These are phyloP conservation scores for Lepidopterella palustris DNA, from an alignment of 495 filamentous ascomycete genomes.

Conservation along the genomic window DNA sequence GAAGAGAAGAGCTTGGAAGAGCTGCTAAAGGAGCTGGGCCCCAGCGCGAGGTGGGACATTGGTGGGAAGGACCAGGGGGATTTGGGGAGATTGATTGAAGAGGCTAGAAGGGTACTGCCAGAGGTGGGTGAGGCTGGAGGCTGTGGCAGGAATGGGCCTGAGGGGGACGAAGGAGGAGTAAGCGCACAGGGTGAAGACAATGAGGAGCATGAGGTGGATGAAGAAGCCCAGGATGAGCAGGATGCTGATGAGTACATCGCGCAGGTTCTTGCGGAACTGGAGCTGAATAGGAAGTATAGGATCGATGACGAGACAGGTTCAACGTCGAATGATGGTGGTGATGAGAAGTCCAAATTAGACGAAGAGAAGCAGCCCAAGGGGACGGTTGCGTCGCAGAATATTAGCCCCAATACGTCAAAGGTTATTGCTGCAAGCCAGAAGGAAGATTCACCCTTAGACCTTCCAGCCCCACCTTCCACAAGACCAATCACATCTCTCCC, in stretches of 20 bases:
- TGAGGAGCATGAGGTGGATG: conserved; percentile 8
- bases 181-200: conserved; percentile 2
- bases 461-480: conserved; percentile 31
- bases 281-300: conserved; percentile 16
- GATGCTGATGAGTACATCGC: conserved; percentile 34
- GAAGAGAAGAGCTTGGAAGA: conserved; percentile 36
- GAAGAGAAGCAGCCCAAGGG: too few relatives aligned
- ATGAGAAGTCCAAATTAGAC: too few relatives aligned
- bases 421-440: not conserved
- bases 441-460: not conserved
- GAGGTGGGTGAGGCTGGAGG: not conserved
- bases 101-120: conserved; percentile 28
- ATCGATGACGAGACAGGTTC: not conserved
- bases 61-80: conserved; percentile 28
- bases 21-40: conserved; percentile 38
- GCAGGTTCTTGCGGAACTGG: conserved; percentile 32
- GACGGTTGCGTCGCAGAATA: too few relatives aligned
- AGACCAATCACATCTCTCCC: conserved; percentile 13
- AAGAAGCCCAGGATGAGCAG: conserved; percentile 27
- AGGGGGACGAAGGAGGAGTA: conserved; percentile 1
- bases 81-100: conserved; percentile 28
- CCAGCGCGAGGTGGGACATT: conserved; percentile 30
- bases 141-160: not conserved
- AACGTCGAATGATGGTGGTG: not conserved
- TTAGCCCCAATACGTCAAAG: too few relatives aligned